Conservation (phyloP, 495 filamentous ascomycete species). For the Oidiodendron maius region DNA sequence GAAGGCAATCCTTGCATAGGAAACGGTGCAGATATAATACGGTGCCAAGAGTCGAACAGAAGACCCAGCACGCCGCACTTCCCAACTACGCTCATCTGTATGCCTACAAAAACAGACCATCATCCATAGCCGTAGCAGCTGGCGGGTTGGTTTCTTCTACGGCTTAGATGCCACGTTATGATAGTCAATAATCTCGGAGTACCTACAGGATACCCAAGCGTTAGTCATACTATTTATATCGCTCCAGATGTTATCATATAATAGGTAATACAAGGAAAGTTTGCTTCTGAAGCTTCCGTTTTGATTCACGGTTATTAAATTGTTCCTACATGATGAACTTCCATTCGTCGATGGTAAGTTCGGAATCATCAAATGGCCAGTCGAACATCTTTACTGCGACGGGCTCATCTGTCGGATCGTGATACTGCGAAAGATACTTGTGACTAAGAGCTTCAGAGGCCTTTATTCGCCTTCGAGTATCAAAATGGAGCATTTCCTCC, state of each 20-base stretch:
- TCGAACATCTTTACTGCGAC: conserved; percentile 97
- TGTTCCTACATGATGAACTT: conserved; percentile 97
- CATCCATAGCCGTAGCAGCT: no score
- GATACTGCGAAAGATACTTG: conserved; percentile 92
- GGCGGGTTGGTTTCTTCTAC: no score
- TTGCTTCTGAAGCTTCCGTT: no score
- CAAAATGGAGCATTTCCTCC: conserved; percentile 96
- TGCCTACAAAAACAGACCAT: no score
- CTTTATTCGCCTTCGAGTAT: conserved; percentile 84
- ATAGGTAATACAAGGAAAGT: no score
- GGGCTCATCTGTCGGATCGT: conserved; percentile 94
- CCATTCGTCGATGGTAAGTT: conserved; percentile 96
- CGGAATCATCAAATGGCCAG: conserved; percentile 99
- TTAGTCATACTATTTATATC: conserved; percentile 1
- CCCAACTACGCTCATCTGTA: no score
- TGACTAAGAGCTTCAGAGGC: conserved; percentile 81
- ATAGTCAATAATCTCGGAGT: conserved; percentile 98
- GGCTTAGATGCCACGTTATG: no score
- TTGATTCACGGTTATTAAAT: conserved; percentile 19
- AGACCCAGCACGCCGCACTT: no score
- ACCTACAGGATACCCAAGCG: conserved; percentile 52
- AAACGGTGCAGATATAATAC: no score
- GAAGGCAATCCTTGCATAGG: no score
- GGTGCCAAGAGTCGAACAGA: no score
- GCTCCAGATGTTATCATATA: no score